Evolutionary conservation across 1,284 basidiomycete genomes (phyloP).

Genomic region (Apiotrichum akiyoshidainum): DNA sequence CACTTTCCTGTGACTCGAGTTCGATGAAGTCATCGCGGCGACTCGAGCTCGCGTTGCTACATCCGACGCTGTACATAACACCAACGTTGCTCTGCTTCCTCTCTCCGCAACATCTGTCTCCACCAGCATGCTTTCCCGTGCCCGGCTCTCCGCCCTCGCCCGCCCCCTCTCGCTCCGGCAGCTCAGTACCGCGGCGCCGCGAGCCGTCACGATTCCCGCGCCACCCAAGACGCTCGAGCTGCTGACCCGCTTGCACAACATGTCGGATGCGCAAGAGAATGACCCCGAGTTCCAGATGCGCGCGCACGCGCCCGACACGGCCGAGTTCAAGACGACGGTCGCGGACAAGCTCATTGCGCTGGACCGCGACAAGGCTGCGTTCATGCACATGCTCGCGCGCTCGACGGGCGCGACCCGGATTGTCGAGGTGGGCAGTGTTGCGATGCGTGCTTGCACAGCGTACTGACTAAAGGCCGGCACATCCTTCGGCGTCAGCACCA

Average conservation of each 20-base stretch:
- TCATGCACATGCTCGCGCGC: constrained; percentile 26
- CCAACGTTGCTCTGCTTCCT: no score
- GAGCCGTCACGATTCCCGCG: constrained; percentile 15
- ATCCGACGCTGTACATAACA: no score
- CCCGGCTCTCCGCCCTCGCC: no score
- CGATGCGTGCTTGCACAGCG: neutral
- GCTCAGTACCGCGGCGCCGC: constrained; percentile 11
- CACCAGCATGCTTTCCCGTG: no score
- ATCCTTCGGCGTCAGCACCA: constrained; percentile 35
- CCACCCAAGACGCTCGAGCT: constrained; percentile 16
- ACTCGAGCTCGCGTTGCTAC: no score
- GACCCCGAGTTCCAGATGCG: constrained; percentile 5
- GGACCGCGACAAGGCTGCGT: constrained; percentile 36
- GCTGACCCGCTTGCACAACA: constrained; percentile 25
- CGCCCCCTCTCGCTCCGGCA: no score
- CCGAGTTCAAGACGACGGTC: constrained; percentile 22
- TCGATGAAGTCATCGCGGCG: no score
- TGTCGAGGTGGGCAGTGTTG: constrained; percentile 23
- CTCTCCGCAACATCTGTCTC: no score
- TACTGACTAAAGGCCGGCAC: constrained; percentile 26
- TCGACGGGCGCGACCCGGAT: constrained; percentile 22
- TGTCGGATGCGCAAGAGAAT: constrained; percentile 24
- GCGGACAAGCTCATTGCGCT: constrained; percentile 36
- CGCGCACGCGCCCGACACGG: neutral
- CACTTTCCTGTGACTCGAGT: no score